A percentile compares a stretch with the other conserved stretches of the same genome.
Evolutionary conservation across 345 rosid species (phyloP).

Genomic region (Lepidium sativum): DNA sequence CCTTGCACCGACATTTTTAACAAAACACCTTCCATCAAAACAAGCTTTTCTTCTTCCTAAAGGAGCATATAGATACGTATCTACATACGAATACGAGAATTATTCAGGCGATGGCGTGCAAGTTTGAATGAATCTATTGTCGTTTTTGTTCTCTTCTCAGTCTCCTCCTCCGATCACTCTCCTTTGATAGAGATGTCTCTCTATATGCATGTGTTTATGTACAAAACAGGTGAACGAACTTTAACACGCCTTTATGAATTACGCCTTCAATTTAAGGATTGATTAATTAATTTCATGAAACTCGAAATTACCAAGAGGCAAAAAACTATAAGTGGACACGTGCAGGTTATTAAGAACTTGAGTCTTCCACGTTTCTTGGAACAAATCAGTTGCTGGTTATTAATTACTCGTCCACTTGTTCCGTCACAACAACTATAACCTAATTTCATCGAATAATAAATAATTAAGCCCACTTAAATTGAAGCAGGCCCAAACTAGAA

Average conservation of each 20-base stretch:
- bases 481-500: too few species aligned
- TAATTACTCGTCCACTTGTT: background rate
- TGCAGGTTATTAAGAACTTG: background rate
- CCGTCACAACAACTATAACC: background rate
- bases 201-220: background rate
- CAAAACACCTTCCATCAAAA: slow-evolving; percentile 42
- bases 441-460: background rate
- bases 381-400: background rate
- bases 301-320: too few species aligned
- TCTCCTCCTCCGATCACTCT: slow-evolving; percentile 20
- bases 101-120: slow-evolving; percentile 35
- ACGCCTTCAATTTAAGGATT: background rate
- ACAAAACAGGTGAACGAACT: slow-evolving; percentile 19
- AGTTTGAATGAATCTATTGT: slow-evolving; percentile 23
- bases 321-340: background rate
- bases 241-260: background rate
- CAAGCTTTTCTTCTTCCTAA: background rate
- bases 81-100: background rate
- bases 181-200: slow-evolving; percentile 18
- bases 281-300: too few species aligned
- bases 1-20: slow-evolving; percentile 48
- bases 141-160: slow-evolving; percentile 15
- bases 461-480: background rate
- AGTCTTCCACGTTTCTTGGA: slow-evolving; percentile 21
- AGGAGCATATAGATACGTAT: background rate